Evolutionary conservation across 176 grass and related monocot species (phyloP).

Genomic region (Melocanna baccifera): DNA sequence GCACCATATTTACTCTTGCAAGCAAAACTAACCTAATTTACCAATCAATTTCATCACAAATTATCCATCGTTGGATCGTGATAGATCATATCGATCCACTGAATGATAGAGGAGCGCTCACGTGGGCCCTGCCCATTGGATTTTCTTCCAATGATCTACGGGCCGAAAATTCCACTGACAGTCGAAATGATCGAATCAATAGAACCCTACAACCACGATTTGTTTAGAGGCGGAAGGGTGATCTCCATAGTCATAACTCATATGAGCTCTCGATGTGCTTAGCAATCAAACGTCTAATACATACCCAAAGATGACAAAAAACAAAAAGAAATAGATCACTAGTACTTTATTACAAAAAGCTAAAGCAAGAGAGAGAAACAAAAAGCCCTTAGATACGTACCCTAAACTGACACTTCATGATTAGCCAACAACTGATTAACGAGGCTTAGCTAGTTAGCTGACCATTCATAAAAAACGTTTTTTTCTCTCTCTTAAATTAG

Average conservation of each 20-base stretch:
- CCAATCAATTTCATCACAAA: background rate
- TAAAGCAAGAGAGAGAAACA: constrained; percentile 25
- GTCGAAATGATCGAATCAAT: background rate
- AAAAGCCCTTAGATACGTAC: constrained; percentile 11
- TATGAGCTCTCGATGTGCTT: background rate
- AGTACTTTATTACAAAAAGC: constrained; percentile 39
- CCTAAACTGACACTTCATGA: constrained; percentile 14
- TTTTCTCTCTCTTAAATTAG: background rate
- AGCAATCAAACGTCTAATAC: constrained; percentile 7
- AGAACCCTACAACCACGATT: background rate
- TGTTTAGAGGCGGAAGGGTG: background rate
- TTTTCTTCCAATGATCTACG: background rate
- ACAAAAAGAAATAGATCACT: constrained; percentile 10
- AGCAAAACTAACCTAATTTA: background rate
- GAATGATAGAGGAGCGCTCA: no score
- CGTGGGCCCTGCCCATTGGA: no score
- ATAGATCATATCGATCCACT: no score
- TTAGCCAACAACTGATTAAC: background rate
- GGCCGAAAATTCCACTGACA: background rate
- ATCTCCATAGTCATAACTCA: background rate
- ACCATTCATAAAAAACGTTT: background rate
- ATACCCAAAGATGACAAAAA: constrained; percentile 23
- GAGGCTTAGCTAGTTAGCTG: constrained; percentile 27
- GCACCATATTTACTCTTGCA: background rate
- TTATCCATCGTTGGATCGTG: no score